Conservation (phyloP, 257 asterid species). For the Ballota nigra region DNA sequence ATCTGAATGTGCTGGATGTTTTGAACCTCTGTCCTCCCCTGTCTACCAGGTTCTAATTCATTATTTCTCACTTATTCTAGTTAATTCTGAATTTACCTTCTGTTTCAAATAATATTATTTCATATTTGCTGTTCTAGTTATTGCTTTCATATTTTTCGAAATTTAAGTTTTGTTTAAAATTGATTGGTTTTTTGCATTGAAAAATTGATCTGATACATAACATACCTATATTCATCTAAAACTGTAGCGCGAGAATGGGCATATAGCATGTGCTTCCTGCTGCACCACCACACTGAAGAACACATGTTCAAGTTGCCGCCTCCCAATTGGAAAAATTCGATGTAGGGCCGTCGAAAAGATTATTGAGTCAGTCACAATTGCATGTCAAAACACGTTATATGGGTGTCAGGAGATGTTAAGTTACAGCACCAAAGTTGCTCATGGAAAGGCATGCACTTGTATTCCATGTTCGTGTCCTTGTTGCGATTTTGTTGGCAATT, state of each 20-base stretch:
- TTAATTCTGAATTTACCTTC: too few relatives aligned
- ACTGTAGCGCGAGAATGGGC: conserved; percentile 75
- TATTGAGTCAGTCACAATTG: conserved; percentile 46
- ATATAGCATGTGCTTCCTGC: conserved; percentile 71
- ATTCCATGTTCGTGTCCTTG: too few relatives aligned
- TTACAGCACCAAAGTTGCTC: conserved; percentile 18
- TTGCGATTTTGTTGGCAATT: conserved; percentile 37
- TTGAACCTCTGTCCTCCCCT: conserved; percentile 47
- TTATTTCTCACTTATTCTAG: too few relatives aligned
- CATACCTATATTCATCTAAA: not conserved
- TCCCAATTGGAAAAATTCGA: conserved; percentile 58
- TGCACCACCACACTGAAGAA: conserved; percentile 37
- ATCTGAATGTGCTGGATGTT: too few relatives aligned
- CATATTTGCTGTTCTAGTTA: too few relatives aligned
- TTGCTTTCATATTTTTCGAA: too few relatives aligned
- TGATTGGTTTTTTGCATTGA: too few relatives aligned
- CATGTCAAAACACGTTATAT: conserved; percentile 37
- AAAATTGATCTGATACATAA: too few relatives aligned
- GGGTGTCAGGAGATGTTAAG: conserved; percentile 52
- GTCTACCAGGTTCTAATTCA: conserved; percentile 75
- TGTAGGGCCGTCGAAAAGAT: conserved; percentile 68
- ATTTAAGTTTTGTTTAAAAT: too few relatives aligned
- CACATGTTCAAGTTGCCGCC: conserved; percentile 60
- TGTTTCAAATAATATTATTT: too few relatives aligned
- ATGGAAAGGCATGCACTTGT: too few relatives aligned